These are phyloP conservation scores for Arthrinium puccinioides DNA, from an alignment of 2,329 filamentous ascomycete species.

Conservation along the genomic window DNA sequence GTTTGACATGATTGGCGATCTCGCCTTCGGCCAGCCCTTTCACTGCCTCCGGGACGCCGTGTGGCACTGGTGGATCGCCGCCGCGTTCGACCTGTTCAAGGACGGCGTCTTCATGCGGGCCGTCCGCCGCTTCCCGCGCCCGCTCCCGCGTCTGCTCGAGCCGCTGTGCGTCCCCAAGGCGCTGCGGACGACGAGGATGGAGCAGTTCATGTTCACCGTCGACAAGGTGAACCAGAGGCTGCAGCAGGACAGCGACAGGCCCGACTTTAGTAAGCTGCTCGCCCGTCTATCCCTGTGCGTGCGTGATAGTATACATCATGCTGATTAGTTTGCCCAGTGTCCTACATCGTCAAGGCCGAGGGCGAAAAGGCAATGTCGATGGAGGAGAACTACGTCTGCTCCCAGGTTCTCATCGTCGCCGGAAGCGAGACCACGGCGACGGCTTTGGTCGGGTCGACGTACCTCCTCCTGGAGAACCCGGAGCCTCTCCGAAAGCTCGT, in stretches of 20 bases:
- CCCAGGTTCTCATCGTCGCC: constrained; percentile 17
- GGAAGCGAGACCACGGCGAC: constrained; percentile 40
- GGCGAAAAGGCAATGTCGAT: constrained; percentile 3
- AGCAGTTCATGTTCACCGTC: constrained; percentile 2
- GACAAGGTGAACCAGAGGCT: not conserved
- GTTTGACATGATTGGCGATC: constrained; percentile 3
- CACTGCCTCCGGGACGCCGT: constrained; percentile 1
- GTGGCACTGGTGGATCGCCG: constrained; percentile 3
- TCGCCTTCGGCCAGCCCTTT: constrained; percentile 2
- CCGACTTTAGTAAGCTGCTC: not conserved
- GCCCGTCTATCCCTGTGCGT: too few relatives aligned
- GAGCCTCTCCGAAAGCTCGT: constrained; percentile 12
- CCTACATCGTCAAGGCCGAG: not conserved
- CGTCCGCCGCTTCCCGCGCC: not conserved
- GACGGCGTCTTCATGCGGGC: constrained; percentile 3
- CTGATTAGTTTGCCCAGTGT: not conserved
- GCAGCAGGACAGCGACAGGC: not conserved
- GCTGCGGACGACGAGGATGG: not conserved
- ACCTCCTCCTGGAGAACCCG: constrained; percentile 26
- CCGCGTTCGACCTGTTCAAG: constrained; percentile 1
- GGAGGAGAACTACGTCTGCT: constrained; percentile 1
- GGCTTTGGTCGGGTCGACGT: constrained; percentile 25
- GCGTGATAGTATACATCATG: too few relatives aligned
- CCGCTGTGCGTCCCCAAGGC: not conserved
- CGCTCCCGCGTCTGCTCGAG: not conserved